Conservation (phyloP, 306 rosid species). For the Vigna nakashimae region DNA sequence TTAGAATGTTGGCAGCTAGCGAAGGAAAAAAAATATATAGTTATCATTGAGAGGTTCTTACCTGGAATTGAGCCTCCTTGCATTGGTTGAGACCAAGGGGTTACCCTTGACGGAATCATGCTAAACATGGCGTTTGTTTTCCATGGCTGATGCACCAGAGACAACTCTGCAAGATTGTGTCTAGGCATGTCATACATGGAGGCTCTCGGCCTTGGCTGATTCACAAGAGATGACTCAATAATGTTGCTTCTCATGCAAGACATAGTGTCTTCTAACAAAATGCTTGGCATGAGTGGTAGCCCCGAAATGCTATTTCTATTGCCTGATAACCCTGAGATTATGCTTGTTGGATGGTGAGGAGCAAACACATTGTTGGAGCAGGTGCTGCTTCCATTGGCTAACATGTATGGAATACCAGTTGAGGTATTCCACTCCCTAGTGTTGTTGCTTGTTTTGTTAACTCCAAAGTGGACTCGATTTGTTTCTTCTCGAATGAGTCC, state of each 20-base stretch:
- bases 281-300: neutral
- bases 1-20: neutral
- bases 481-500: too few species aligned
- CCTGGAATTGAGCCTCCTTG: neutral
- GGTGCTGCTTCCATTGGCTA: neutral
- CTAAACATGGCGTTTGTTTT: neutral
- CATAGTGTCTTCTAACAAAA: neutral
- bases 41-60: neutral
- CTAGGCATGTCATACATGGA: neutral
- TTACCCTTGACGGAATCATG: neutral
- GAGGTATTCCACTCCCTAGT: neutral
- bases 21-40: neutral
- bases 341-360: slow-evolving; percentile 30
- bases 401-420: neutral
- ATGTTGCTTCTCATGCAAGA: neutral
- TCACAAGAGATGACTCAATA: neutral
- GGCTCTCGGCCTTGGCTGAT: neutral
- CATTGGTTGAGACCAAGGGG: neutral
- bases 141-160: neutral
- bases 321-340: neutral
- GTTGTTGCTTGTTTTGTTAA: neutral
- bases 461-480: neutral
- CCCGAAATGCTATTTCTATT: neutral
- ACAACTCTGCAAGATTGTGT: neutral
- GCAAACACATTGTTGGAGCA: neutral